Evolutionary conservation across 306 rosid species (phyloP).

Genomic region (Senna tora): DNA sequence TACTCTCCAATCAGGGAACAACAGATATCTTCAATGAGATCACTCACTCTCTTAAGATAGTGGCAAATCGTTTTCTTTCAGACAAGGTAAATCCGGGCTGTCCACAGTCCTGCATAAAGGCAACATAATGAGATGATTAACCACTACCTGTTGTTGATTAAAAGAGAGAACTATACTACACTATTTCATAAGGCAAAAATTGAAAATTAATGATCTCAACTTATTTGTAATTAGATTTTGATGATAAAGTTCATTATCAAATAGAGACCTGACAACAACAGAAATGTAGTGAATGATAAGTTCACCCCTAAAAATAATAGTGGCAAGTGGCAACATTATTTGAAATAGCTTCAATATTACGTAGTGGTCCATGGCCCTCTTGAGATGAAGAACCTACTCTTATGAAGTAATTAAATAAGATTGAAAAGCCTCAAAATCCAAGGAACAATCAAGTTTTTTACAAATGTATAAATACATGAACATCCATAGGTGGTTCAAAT

Average conservation of each 20-base stretch:
- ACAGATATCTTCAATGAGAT: conserved; percentile 21
- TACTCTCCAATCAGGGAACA: background rate
- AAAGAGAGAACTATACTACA: conserved; percentile 8
- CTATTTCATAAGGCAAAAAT: background rate
- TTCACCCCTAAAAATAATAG: background rate
- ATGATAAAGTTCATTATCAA: background rate
- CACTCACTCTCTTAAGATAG: conserved; percentile 82
- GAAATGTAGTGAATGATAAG: background rate
- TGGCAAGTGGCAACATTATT: background rate
- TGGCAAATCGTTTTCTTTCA: conserved; percentile 84
- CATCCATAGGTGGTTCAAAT: background rate
- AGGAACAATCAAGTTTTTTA: background rate
- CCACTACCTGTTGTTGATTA: background rate
- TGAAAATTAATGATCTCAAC: background rate
- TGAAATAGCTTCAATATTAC: background rate
- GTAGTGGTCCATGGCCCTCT: background rate
- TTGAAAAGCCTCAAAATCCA: background rate
- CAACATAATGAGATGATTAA: conserved; percentile 30
- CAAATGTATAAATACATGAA: conserved; percentile 12
- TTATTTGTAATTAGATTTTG: background rate
- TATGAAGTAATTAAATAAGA: background rate
- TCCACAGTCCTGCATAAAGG: conserved; percentile 77
- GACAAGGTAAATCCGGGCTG: conserved; percentile 95
- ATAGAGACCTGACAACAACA: background rate
- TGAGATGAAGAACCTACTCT: background rate